Evolutionary conservation across 495 filamentous ascomycete genomes (phyloP).

Genomic region (Melanomma pulvis-pyrius): DNA sequence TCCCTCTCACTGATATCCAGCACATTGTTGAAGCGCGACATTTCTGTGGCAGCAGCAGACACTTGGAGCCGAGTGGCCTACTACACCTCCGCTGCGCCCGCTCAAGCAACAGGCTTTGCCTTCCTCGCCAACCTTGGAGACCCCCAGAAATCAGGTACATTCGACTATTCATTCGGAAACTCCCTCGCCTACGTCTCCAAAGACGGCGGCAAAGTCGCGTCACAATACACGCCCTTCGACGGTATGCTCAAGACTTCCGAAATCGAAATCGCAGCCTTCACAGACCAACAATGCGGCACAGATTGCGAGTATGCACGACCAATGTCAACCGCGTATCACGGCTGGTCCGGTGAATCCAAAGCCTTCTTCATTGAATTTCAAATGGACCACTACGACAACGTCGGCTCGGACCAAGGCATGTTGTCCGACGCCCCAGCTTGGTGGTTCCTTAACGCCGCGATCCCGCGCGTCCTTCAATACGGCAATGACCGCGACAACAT

Average conservation of each 20-base stretch:
- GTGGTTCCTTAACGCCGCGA: conserved; percentile 72
- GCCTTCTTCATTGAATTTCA: conserved; percentile 68
- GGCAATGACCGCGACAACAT: conserved; percentile 41
- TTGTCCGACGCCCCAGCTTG: conserved; percentile 53
- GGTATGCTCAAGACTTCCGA: conserved; percentile 44
- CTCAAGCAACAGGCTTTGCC: conserved; percentile 57
- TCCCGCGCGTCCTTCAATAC: conserved; percentile 69
- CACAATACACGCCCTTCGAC: conserved; percentile 36
- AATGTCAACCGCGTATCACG: conserved; percentile 64
- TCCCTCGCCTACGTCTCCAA: conserved; percentile 63
- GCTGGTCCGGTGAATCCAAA: conserved; percentile 64
- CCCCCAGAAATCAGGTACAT: conserved; percentile 57
- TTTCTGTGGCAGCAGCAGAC: conserved; percentile 2
- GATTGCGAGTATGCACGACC: conserved; percentile 61
- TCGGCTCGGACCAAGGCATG: conserved; percentile 56
- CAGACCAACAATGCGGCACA: conserved; percentile 55
- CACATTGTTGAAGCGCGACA: not conserved
- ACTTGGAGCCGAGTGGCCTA: conserved; percentile 55
- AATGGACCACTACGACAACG: conserved; percentile 61
- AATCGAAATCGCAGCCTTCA: conserved; percentile 64
- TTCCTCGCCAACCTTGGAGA: conserved; percentile 70
- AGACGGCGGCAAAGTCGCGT: conserved; percentile 54
- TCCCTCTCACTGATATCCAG: not conserved
- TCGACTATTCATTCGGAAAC: conserved; percentile 61
- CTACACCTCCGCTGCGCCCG: conserved; percentile 55